A percentile compares a stretch with the other conserved stretches of the same genome.
phyloP scores from a whole-genome alignment of 2,329 filamentous ascomycete species.

The Cladosporium colombiae region DNA sequence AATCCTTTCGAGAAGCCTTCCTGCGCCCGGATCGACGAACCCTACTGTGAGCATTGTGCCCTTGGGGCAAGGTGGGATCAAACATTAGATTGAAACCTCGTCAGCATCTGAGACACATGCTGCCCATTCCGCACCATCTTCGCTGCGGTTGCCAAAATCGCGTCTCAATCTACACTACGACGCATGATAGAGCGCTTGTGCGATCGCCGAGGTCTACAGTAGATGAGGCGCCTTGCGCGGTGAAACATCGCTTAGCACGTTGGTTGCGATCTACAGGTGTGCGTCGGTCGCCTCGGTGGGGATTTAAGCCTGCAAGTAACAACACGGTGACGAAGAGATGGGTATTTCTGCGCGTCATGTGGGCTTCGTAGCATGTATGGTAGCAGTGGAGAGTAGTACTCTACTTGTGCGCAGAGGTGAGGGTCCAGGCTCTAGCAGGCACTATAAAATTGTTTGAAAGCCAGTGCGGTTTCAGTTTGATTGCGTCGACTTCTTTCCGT shows the following conservation, averaged over 20 bases:
- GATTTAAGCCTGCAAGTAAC: neutral
- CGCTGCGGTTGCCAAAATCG: constrained; percentile 1
- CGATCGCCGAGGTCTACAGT: constrained; percentile 11
- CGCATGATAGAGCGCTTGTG: neutral
- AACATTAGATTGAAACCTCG: constrained; percentile 13
- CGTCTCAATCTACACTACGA: neutral
- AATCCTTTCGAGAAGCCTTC: constrained; percentile 10
- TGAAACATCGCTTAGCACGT: constrained; percentile 20
- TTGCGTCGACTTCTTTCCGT: neutral
- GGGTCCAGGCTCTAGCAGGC: neutral
- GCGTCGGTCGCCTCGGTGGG: constrained; percentile 3
- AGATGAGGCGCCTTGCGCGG: constrained; percentile 13
- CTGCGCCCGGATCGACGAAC: constrained; percentile 5
- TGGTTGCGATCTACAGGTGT: constrained; percentile 9
- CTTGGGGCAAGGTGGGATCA: neutral
- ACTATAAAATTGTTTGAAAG: neutral
- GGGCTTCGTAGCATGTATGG: neutral
- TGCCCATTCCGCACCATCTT: neutral
- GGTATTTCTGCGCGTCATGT: neutral
- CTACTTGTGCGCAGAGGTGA: neutral
- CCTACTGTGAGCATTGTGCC: neutral
- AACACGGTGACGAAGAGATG: neutral
- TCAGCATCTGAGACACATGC: constrained; percentile 14
- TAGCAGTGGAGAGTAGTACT: neutral
- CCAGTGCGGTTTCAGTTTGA: neutral